Conservation (phyloP, 345 rosid species). For the Rhodomyrtus tomentosa region DNA sequence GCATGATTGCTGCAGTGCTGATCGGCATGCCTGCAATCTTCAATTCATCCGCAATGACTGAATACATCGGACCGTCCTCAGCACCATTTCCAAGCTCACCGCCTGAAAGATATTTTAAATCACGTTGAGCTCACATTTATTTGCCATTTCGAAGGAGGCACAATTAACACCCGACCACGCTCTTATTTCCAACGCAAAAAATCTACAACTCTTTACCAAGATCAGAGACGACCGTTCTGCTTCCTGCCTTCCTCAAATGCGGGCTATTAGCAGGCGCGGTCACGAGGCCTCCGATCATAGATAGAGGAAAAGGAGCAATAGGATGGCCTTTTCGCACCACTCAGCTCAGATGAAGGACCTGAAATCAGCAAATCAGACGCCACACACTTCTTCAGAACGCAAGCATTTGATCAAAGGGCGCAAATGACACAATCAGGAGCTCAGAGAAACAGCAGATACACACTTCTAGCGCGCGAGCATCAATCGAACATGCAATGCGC, state of each 20-base stretch:
- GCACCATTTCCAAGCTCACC: conserved; percentile 39
- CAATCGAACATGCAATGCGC: neutral
- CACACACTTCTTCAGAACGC: neutral
- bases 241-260: conserved; percentile 81
- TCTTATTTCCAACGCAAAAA: neutral
- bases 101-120: conserved; percentile 16
- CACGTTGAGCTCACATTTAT: neutral
- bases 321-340: neutral
- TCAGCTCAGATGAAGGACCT: neutral
- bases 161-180: neutral
- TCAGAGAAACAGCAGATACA: neutral
- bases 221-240: conserved; percentile 54
- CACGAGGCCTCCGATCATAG: conserved; percentile 69
- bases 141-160: neutral
- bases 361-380: neutral
- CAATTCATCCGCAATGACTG: conserved; percentile 27
- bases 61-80: conserved; percentile 37
- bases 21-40: conserved; percentile 33
- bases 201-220: conserved; percentile 29
- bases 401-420: neutral
- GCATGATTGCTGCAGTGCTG: conserved; percentile 42
- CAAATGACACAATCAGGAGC: neutral
- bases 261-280: conserved; percentile 47
- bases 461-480: neutral
- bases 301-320: conserved; percentile 1